A percentile compares a stretch with the other conserved stretches of the same genome.
Conservation (phyloP, 805 yeast species). For the Candida wancherniae region DNA sequence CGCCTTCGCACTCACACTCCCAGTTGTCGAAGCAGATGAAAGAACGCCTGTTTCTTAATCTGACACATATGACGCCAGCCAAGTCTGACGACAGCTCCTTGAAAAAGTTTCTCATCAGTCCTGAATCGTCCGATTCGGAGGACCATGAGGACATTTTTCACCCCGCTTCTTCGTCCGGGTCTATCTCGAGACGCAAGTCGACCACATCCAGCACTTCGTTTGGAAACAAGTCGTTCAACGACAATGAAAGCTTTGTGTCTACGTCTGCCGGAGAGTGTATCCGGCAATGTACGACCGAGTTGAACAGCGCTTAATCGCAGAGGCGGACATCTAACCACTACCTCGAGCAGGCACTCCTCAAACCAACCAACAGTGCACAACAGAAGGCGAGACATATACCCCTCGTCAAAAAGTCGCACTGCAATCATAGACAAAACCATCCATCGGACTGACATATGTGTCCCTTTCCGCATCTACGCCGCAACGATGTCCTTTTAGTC, state of each 20-base stretch:
- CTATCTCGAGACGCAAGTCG: slow-evolving; percentile 13
- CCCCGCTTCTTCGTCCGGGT: slow-evolving; percentile 5
- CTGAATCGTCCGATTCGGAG: slow-evolving; percentile 23
- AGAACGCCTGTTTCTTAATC: slow-evolving; percentile 3
- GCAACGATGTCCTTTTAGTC: too few relatives aligned
- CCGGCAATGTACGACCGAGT: slow-evolving; percentile 36
- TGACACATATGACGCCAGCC: slow-evolving; percentile 1
- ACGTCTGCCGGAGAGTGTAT: slow-evolving; percentile 38
- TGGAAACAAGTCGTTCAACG: slow-evolving; percentile 13
- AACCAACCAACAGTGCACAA: too few relatives aligned
- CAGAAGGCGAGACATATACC: too few relatives aligned
- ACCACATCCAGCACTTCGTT: slow-evolving; percentile 11
- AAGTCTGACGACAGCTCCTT: neutral
- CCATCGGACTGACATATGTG: too few relatives aligned
- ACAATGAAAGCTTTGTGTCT: slow-evolving; percentile 35
- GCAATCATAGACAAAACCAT: too few relatives aligned
- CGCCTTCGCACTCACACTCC: slow-evolving; percentile 11
- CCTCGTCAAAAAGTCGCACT: too few relatives aligned
- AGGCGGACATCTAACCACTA: too few relatives aligned
- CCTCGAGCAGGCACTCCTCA: too few relatives aligned
- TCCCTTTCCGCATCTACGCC: too few relatives aligned
- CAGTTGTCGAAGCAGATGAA: slow-evolving; percentile 24
- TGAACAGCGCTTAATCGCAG: slow-evolving; percentile 26
- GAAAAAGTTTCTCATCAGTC: slow-evolving; percentile 21
- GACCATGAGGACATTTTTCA: slow-evolving; percentile 12